phyloP scores from a whole-genome alignment of 2,329 filamentous ascomycete species.

The Sporothrix euskadiensis region DNA sequence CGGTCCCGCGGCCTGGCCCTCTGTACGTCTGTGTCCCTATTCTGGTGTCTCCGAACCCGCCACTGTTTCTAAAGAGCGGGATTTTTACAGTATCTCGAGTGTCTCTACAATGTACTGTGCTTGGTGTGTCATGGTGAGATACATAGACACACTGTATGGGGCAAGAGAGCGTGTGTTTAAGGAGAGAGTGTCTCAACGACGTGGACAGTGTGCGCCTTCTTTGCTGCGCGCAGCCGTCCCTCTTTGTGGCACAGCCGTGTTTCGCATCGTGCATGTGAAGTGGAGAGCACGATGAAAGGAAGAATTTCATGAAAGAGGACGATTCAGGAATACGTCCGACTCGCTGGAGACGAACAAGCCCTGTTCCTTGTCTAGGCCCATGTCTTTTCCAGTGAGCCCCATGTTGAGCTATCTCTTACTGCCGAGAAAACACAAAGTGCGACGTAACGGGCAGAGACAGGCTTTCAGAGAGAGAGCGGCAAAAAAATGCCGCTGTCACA shows the following conservation, averaged over 20 bases:
- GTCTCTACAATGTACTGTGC: background rate
- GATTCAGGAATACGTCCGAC: slow-evolving; percentile 24
- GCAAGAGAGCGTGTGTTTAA: background rate
- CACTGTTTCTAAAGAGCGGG: slow-evolving; percentile 9
- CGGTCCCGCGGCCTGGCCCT: slow-evolving; percentile 3
- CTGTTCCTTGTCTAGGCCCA: background rate
- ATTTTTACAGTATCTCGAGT: background rate
- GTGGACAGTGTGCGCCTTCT: background rate
- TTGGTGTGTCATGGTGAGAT: background rate
- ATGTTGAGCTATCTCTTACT: background rate
- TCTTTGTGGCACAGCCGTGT: slow-evolving; percentile 21
- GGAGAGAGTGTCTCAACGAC: background rate
- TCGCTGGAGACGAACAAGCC: slow-evolving; percentile 11
- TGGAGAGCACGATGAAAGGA: background rate
- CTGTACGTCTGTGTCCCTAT: background rate
- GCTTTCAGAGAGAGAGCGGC: background rate
- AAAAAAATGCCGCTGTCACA: background rate
- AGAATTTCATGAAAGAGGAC: background rate
- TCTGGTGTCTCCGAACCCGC: background rate
- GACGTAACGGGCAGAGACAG: background rate
- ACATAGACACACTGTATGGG: background rate
- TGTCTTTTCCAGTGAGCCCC: background rate
- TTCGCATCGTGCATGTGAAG: slow-evolving; percentile 17
- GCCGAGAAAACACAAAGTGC: background rate
- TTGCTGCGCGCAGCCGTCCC: background rate